Base-by-base conservation (phyloP, 2,329 filamentous ascomycete genomes). In the Aureobasidium leucospermi region DNA sequence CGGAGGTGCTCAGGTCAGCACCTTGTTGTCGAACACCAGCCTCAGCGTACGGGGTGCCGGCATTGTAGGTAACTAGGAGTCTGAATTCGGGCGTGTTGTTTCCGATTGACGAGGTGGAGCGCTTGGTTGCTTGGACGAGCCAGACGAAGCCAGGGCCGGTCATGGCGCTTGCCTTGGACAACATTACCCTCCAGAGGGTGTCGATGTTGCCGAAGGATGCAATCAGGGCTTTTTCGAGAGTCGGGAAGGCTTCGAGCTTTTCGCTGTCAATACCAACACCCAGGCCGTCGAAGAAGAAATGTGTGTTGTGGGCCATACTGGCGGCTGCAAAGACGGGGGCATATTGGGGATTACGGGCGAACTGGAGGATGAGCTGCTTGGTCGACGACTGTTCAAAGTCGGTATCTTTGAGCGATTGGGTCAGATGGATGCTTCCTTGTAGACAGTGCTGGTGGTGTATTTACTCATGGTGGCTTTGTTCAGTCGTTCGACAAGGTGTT, bases 91-190 rank as follows among this genome's bases (percentile, higher is more conserved):
- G 70, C 66, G 64, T 62, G 15, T 62, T 60, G 36, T 67, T 62
- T n/a, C 64, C 60, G 16, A 64, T 64, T 66, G 68, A 71, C 13
- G 38, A 45, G 28, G 19, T 36, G 23, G 47, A 23, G 36, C 41
- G 46, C 11, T 46, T 43, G 16, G 34, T 56, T 32, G 56, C 45
- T 19, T 51, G 46, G 68, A 96, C 89, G 63, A 99, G 86, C 94
- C 94, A 99, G 71, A 97, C 88, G 76, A 95, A 97, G 65, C 94
- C 94, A 0, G 93, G 92, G 58, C 93, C 94, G 77, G 99, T 97
- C 91, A 97, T 96, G 76, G 85, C 83, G 65, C 84, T 81, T 61
- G 93, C 93, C 42, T 88, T 95, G 64, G 86, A 79, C 69, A 94
- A 75, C 74, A 99, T 85, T 71, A 94, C 89, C 67, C 81, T 80